Base-by-base conservation (phyloP, 768 basidiomycete genomes). In the Pluteus cervinus region DNA sequence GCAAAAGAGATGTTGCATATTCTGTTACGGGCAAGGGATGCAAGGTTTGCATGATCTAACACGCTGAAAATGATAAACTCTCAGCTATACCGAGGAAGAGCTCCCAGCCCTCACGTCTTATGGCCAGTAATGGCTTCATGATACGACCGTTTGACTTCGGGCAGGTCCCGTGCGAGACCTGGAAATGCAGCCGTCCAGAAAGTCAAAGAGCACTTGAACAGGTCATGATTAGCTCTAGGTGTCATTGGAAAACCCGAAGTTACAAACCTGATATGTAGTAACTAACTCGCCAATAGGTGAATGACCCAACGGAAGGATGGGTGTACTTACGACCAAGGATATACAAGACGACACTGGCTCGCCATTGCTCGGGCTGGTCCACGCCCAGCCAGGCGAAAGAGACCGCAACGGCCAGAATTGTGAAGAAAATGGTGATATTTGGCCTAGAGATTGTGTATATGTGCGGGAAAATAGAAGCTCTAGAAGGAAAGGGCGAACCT, bases 161-260 rank as follows among this genome's bases (percentile, higher is more conserved):
- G 78, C 18, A 86, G 68, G 53, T 86, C 73, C 7, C 75, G 69
- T 16, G 80, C 79, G 11, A 88, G 65, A 12, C 81, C 84, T 1
- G 85, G 83, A 52, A 88, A 86, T 9, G 86, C 85, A 9, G 86
- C 86, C 0, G 81, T 83, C 84, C 83, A 88, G 57, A 87, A 88
- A 0, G 85, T 86, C 38, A 86, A 55, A 21, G 80, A 64, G 39
- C 81, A 75, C 75, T 82, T 40, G 0, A n/a, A n/a, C 7, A 26
- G 25, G n/a, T 24, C 4, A 18, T 46, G 16, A 46, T 33, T 9
- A 24, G 24, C 14, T 17, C 18, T 7, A 36, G 25, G 25, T 12
- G 18, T 39, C 4, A 36, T 16, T 21, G 14, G 12, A 10, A 4
- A 4, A n/a, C 9, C n/a, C n/a, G 21, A 10, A 37, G n/a, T 12